phyloP scores from a whole-genome alignment of 257 asterid genomes.

The Solanum etuberosum region DNA sequence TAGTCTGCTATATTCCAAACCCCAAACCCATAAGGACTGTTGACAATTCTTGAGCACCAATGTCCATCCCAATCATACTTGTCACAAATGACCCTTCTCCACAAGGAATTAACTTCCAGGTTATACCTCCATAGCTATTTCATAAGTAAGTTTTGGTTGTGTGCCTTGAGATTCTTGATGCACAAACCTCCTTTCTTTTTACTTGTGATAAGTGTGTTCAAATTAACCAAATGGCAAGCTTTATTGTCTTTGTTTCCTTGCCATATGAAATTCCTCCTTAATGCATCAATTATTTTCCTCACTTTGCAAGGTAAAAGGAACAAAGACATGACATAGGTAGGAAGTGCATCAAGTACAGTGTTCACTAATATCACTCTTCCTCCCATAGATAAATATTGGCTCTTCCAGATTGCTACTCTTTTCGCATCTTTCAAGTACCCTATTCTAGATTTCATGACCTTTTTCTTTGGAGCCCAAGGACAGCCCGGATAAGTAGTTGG shows the following conservation, averaged over 20 bases:
- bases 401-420: neutral
- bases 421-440: neutral
- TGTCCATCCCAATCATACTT: neutral
- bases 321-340: neutral
- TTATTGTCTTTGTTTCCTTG: neutral
- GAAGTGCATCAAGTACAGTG: neutral
- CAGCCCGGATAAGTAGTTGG: neutral
- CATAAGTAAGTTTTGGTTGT: neutral
- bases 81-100: neutral
- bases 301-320: neutral
- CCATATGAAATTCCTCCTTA: neutral
- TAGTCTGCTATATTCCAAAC: neutral
- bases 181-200: neutral
- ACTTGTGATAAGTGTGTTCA: neutral
- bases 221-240: neutral
- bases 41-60: neutral
- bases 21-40: neutral
- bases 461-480: neutral
- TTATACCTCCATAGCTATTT: neutral
- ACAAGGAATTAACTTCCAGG: neutral
- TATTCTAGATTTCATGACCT: neutral
- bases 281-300: neutral
- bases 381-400: neutral
- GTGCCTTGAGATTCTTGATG: neutral
- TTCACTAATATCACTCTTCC: neutral